Evolutionary conservation across 306 rosid genomes (phyloP).

Genomic region (Trifolium pratense): DNA sequence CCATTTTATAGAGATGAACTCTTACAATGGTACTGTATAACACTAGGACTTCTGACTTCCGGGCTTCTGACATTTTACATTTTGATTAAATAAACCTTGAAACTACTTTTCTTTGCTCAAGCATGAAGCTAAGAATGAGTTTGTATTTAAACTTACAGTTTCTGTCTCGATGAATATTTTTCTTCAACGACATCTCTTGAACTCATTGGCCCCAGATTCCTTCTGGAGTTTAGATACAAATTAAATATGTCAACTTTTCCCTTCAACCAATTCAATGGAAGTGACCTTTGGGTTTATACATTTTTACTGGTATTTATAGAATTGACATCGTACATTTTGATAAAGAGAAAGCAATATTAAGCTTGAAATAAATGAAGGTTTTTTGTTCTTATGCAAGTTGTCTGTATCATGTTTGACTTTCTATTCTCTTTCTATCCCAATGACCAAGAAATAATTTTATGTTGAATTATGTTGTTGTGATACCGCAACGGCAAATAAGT

Average conservation of each 20-base stretch:
- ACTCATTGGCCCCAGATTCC: background rate
- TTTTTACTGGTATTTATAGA: background rate
- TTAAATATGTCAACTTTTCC: background rate
- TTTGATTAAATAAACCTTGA: conserved; percentile 8
- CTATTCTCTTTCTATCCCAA: background rate
- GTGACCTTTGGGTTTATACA: background rate
- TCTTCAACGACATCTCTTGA: conserved; percentile 28
- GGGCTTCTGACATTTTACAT: background rate
- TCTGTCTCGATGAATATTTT: conserved; percentile 1
- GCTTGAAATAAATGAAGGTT: too few relatives aligned
- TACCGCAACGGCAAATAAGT: conserved; percentile 15
- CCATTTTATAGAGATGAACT: conserved; percentile 20
- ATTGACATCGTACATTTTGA: background rate
- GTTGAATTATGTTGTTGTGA: conserved; percentile 26
- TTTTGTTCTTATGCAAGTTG: background rate
- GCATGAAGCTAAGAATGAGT: conserved; percentile 3
- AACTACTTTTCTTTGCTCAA: conserved; percentile 12
- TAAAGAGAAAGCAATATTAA: too few relatives aligned
- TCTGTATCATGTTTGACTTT: background rate
- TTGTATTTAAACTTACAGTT: conserved; percentile 1
- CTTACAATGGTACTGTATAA: conserved; percentile 7
- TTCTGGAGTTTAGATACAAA: background rate
- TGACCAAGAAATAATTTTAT: background rate
- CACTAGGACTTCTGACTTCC: background rate
- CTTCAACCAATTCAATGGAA: background rate